A percentile compares a stretch with the other conserved stretches of the same genome.
Evolutionary conservation across 495 filamentous ascomycete genomes (phyloP).

Genomic region (Barbatosphaeria neglecta): DNA sequence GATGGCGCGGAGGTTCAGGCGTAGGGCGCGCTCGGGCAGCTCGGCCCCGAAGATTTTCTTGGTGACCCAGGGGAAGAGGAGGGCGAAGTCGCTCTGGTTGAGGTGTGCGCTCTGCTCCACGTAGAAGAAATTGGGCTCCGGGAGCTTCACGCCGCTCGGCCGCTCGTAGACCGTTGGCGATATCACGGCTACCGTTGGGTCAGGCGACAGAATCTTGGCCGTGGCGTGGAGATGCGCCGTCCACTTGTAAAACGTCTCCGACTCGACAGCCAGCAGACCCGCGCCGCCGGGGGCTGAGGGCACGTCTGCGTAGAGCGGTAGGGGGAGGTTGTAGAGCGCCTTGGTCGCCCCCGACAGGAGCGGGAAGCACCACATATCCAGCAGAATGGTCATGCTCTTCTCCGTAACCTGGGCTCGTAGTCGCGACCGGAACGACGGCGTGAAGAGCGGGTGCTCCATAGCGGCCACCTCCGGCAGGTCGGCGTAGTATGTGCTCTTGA

Average conservation of each 20-base stretch:
- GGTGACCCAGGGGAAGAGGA: conserved; percentile 60
- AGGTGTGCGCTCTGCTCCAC: conserved; percentile 52
- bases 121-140: conserved; percentile 50
- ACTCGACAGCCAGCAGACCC: conserved; percentile 51
- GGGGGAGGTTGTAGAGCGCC: conserved; percentile 49
- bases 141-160: conserved; percentile 10
- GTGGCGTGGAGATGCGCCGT: conserved; percentile 47
- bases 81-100: conserved; percentile 65
- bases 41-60: conserved; percentile 44
- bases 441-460: conserved; percentile 33
- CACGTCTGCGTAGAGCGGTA: conserved; percentile 48
- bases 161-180: conserved; percentile 13
- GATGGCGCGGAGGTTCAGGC: conserved; percentile 51
- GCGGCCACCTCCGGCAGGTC: conserved; percentile 16
- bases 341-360: conserved; percentile 41
- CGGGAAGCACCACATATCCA: conserved; percentile 68
- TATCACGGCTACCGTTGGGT: conserved; percentile 24
- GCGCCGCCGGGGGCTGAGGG: conserved; percentile 29
- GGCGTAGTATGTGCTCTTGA: conserved; percentile 60
- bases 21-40: conserved; percentile 49
- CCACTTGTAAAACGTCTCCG: conserved; percentile 64
- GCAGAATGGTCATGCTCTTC: conserved; percentile 44
- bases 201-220: conserved; percentile 41
- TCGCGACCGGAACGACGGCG: conserved; percentile 30
- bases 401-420: conserved; percentile 52